A percentile compares a stretch with the other conserved stretches of the same genome.
phyloP scores from a whole-genome alignment of 2,329 filamentous ascomycete species.

The Aureobasidium sp. region DNA sequence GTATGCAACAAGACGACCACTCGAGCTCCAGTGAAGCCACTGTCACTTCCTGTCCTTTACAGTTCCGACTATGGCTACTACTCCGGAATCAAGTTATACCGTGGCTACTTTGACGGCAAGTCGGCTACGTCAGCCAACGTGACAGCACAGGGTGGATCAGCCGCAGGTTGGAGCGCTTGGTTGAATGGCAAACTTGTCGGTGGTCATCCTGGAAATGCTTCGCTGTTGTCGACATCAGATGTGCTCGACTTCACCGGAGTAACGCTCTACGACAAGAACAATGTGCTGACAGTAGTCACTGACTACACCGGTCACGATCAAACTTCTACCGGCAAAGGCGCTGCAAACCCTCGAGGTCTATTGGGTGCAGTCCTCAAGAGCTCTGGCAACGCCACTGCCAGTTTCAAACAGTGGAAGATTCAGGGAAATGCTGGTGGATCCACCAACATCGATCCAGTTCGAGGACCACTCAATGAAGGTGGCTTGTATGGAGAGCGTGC shows the following conservation, averaged over 20 bases:
- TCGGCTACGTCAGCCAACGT: slow-evolving; percentile 32
- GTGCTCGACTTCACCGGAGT: slow-evolving; percentile 45
- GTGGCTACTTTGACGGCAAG: slow-evolving; percentile 31
- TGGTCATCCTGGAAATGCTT: slow-evolving; percentile 45
- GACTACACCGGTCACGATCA: slow-evolving; percentile 54
- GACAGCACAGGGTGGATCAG: slow-evolving; percentile 43
- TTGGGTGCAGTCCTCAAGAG: slow-evolving; percentile 40
- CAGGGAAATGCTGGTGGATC: slow-evolving; percentile 49
- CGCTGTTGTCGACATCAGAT: slow-evolving; percentile 28
- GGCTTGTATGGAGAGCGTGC: slow-evolving; percentile 49
- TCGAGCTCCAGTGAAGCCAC: slow-evolving; percentile 28
- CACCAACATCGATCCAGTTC: slow-evolving; percentile 45
- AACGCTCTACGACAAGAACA: slow-evolving; percentile 31
- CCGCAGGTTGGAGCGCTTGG: slow-evolving; percentile 50
- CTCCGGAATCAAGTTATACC: slow-evolving; percentile 33
- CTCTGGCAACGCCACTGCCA: slow-evolving; percentile 18
- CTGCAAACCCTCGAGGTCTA: slow-evolving; percentile 44
- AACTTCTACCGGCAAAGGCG: slow-evolving; percentile 39
- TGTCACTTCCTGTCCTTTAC: slow-evolving; percentile 33
- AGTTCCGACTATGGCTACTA: slow-evolving; percentile 35
- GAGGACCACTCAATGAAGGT: slow-evolving; percentile 50
- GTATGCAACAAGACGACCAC: slow-evolving; percentile 29
- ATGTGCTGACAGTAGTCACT: slow-evolving; percentile 48
- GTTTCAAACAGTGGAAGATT: slow-evolving; percentile 49
- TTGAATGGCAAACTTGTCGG: slow-evolving; percentile 49